Base-by-base conservation (phyloP, 805 yeast genomes). In the Yarrowia phangngaensis region DNA sequence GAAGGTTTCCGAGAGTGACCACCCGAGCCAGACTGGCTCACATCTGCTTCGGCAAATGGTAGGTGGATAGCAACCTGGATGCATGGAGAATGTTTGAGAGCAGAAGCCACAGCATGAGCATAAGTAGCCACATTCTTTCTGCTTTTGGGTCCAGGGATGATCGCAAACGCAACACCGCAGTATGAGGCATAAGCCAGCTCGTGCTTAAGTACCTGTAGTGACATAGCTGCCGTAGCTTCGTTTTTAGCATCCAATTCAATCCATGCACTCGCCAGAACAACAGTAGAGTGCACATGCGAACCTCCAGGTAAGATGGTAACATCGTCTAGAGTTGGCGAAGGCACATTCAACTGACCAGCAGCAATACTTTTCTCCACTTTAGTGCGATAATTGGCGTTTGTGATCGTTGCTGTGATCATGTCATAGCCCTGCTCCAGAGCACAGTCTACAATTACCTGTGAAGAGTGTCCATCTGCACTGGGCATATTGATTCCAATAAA, bases 211-310 rank as follows among this genome's bases (percentile, higher is more conserved):
- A 80, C 82, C 55, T 80, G 80, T 26, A 65, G 64, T 5, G 82
- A 76, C 41, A 80, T 67, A 53, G 71, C 75, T 22, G 80, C 74
- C 3, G 76, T 67, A 5, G 69, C 53, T 0, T 64, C 60, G 59
- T 79, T 76, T 8, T 65, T 64, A 22, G 79, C 72, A 54, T 80
- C 86, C 30, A 80, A 62, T 56, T 80, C 86, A n/a, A 80, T 67
- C 86, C 87, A 82, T 2, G 83, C 76, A 0, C 86, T 74, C 2
- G 80, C 61, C 22, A 80, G 56, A 0, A 84, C 86, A 17, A 82
- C 71, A 6, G 76, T 62, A 54, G 64, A 61, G 2, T 57, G 47
- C 2, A 70, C 60, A 56, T 74, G 75, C n/a, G 15, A 2, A 0
- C 60, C 54, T 0, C 76, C 78, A 0, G 72, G 67, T 8, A 67